These are phyloP conservation scores for Pezicula radicicola DNA, from an alignment of 2,329 filamentous ascomycete species.

Conservation along the genomic window DNA sequence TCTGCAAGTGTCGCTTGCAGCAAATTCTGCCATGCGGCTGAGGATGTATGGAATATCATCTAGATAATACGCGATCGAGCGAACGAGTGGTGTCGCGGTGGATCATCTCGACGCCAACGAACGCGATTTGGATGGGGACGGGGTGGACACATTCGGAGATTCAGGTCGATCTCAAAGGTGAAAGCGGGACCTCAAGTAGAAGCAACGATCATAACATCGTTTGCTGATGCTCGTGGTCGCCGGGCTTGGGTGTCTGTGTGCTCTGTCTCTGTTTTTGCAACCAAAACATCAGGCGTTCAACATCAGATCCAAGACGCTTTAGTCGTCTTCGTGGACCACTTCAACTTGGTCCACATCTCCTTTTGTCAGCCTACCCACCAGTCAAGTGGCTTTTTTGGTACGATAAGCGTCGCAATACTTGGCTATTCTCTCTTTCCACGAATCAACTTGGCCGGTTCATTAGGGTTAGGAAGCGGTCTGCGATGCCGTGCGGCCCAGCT, in stretches of 20 bases:
- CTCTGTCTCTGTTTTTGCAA: constrained; percentile 80
- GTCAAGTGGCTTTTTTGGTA: constrained; percentile 16
- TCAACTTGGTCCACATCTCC: constrained; percentile 60
- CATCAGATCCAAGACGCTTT: constrained; percentile 66
- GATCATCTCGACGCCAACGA: not conserved
- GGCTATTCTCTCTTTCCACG: too few relatives aligned
- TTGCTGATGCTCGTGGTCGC: constrained; percentile 43
- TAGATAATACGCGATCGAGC: constrained; percentile 40
- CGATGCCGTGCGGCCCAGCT: not conserved
- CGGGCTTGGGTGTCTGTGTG: constrained; percentile 62
- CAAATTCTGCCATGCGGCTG: constrained; percentile 98
- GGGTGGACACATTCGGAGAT: constrained; percentile 13
- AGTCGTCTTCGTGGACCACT: constrained; percentile 56
- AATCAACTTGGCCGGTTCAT: not conserved
- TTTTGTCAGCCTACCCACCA: constrained; percentile 23
- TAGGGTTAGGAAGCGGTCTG: not conserved
- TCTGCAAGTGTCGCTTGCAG: constrained; percentile 98
- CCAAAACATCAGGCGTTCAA: constrained; percentile 81
- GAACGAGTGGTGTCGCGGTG: not conserved
- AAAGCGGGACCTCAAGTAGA: constrained; percentile 34
- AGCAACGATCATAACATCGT: constrained; percentile 72
- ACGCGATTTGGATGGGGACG: constrained; percentile 1
- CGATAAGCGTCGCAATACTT: constrained; percentile 3
- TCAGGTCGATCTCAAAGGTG: constrained; percentile 29
- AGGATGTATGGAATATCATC: constrained; percentile 93